These are phyloP conservation scores for Chlamydomonas sphaeroides DNA, from an alignment of 139 green algal species.

Conservation along the genomic window DNA sequence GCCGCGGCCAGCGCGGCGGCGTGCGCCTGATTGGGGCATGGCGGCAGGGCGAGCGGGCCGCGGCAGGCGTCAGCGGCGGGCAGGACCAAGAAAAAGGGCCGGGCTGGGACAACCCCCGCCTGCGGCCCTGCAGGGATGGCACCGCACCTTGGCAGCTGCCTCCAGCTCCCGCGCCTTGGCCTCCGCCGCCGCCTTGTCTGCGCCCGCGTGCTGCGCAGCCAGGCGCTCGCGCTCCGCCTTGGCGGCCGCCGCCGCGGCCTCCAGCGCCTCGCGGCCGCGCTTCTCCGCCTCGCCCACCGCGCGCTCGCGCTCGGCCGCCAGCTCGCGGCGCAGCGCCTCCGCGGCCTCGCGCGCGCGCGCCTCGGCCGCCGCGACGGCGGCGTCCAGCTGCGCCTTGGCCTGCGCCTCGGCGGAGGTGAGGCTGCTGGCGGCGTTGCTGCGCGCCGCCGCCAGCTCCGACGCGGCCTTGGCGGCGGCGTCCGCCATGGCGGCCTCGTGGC, in stretches of 20 bases:
- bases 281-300: slow-evolving; percentile 21
- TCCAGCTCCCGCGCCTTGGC: slow-evolving; percentile 4
- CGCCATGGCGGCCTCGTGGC: neutral
- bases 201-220: neutral
- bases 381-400: neutral
- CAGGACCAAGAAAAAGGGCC: no score
- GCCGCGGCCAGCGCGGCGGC: slow-evolving; percentile 5
- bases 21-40: neutral
- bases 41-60: no score
- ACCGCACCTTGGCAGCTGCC: neutral
- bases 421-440: neutral
- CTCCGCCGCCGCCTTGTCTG: neutral
- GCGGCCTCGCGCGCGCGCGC: neutral
- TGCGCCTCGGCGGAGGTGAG: neutral
- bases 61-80: no score
- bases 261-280: neutral
- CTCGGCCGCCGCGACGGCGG: slow-evolving; percentile 27
- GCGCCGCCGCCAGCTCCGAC: neutral
- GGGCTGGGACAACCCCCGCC: no score
- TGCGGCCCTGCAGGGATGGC: no score
- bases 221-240: neutral
- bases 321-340: slow-evolving; percentile 10
- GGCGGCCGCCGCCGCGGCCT: neutral
- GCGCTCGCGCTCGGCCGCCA: slow-evolving; percentile 3
- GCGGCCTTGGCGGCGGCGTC: neutral